Base-by-base conservation (phyloP, 2,329 filamentous ascomycete genomes). In the Stachybotrys chlorohalonatus region DNA sequence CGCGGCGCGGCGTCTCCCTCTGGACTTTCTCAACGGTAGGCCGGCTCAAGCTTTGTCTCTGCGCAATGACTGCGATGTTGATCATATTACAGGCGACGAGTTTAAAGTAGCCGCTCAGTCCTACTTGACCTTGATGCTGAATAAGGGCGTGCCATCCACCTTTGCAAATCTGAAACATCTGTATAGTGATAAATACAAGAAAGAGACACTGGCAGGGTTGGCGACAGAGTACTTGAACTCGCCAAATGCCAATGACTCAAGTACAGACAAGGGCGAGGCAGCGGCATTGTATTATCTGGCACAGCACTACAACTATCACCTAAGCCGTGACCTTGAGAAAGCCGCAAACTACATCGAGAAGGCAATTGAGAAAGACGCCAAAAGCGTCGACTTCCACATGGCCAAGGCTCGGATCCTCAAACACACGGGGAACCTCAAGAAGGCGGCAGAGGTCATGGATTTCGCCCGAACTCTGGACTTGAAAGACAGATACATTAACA, bases 111-210 rank as follows among this genome's bases (percentile, higher is more conserved):
- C 89, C 30, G 92, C 88, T 7, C 86, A 91, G 67, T 73, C 75
- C 24, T 99, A 99, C 68, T 71, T 99, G 57, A 81, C 85, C 52
- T 79, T 86, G 32, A 95, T 95, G 87, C 79, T 99, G 55, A 85
- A 88, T 70, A 95, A 93, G 72, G 94, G 93, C 11, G 89, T 97
- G 5, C 93, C 94, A 1, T 99, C 94, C 2, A 92, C 93, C 4
- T 99, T 99, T 71, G 91, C 91, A 42, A 99, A 97, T 70, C 80
- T 99, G 57, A 99, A 99, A 75, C 85, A 95, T 61, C 80, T 99
- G 24, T 99, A 97, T 74, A 79, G 79, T 13, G 86, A 96, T 68
- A 62, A 80, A 1, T 80, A 74, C 62, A 99, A 99, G 76, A 89
- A 86, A 67, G 79, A 86, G n/a, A 81, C 79, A 0, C 81, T 99